Base-by-base conservation (phyloP, 495 filamentous ascomycete genomes). In the Tuber calosporum region DNA sequence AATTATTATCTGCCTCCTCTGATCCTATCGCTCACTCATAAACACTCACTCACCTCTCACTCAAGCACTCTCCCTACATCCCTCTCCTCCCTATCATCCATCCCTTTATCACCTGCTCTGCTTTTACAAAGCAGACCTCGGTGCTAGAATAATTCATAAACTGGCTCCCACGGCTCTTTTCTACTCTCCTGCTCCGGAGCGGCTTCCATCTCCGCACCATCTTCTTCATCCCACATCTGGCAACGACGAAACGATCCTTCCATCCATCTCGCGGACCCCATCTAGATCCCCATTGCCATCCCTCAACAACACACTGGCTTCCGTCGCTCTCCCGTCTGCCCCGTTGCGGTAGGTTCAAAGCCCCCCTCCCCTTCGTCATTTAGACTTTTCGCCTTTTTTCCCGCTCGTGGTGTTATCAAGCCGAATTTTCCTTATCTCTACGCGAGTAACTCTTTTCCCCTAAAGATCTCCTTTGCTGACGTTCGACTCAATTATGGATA, bases 291-390 rank as follows among this genome's bases (percentile, higher is more conserved):
- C 79, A 66, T 74, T 80, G 67, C 79, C 79, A 70, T 81, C 79
- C 43, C 79, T 78, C 53, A 80, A 68, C 74, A 74, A 40, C 71
- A 73, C 79, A 73, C 79, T 81, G 79, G 80, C 80, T 81, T 81
- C 80, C 71, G 80, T 81, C 68, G 80, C 80, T 73, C 76, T 79
- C 72, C 80, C 80, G 77, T 81, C 80, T 69, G 79, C 78, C 72
- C 77, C 80, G 71, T 81, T 78, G 72, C 77, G 80, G 80, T 81
- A 81, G 68, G 80, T 81, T 78, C 70, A 43, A 69, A n/a, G n/a
- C n/a, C 37, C 68, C 71, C 68, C 71, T 68, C 53, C 53, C 53
- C 11, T 62, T 13, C 53, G 30, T 34, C 41, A 75, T 73, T 72
- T 72, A 79, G 40, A 80, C 45, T 72, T 77, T 69, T 77, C 77